Evolutionary conservation across 805 yeast genomes (phyloP).

Genomic region (Pichia cephalocereana): DNA sequence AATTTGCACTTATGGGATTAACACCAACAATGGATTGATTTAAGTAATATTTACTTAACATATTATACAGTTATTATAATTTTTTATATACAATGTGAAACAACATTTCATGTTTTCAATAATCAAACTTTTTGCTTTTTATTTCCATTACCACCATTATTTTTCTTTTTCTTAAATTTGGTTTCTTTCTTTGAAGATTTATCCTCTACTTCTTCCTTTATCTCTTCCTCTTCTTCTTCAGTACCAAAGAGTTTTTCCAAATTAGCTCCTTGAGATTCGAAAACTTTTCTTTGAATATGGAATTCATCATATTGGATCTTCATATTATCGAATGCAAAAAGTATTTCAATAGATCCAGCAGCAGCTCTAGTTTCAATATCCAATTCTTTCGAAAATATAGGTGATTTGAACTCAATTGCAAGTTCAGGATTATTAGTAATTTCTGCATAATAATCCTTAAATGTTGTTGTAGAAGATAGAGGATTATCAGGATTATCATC

Average conservation of each 20-base stretch:
- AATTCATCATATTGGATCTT: constrained; percentile 37
- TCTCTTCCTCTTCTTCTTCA: constrained; percentile 12
- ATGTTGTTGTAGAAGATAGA: constrained; percentile 7
- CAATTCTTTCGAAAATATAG: constrained; percentile 15
- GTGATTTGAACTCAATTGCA: constrained; percentile 15
- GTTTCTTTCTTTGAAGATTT: neutral
- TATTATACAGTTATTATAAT: too few species aligned
- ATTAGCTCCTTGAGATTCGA: constrained; percentile 23
- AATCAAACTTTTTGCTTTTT: neutral
- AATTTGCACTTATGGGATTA: constrained; percentile 72
- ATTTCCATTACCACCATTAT: neutral
- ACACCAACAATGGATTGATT: constrained; percentile 37
- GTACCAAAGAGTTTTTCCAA: constrained; percentile 18
- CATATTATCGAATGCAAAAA: constrained; percentile 64
- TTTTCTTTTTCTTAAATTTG: neutral
- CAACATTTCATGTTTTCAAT: too few species aligned
- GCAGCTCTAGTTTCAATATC: constrained; percentile 16
- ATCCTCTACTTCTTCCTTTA: neutral
- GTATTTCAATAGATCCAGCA: constrained; percentile 21
- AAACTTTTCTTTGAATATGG: constrained; percentile 23
- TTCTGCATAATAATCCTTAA: constrained; percentile 10
- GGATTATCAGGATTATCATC: constrained; percentile 1
- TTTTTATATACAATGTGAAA: too few species aligned
- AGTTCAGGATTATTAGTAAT: constrained; percentile 11
- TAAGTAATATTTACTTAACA: too few species aligned